Conservation (phyloP, 495 filamentous ascomycete genomes). For the Tuber calosporum region DNA sequence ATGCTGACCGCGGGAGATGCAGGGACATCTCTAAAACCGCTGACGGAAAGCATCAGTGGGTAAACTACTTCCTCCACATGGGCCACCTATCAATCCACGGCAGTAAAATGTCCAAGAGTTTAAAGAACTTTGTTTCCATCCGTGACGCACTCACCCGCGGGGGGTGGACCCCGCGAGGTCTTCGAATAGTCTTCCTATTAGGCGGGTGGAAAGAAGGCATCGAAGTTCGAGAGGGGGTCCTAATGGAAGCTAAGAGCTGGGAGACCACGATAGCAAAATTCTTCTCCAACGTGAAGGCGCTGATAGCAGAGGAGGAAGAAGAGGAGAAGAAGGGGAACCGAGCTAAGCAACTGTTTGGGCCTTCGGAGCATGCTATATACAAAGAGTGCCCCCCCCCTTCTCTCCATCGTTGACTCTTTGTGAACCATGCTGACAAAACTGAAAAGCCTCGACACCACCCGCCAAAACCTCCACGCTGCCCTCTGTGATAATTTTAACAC, state of each 20-base stretch:
- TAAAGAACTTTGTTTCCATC: slow-evolving; percentile 98
- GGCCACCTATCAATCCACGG: slow-evolving; percentile 85
- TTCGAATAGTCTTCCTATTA: slow-evolving; percentile 82
- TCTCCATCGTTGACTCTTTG: neutral
- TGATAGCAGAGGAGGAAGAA: slow-evolving; percentile 46
- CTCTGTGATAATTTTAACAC: slow-evolving; percentile 90
- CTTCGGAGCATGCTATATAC: slow-evolving; percentile 18
- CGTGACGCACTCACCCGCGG: slow-evolving; percentile 65
- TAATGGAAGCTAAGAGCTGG: slow-evolving; percentile 65
- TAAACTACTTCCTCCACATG: slow-evolving; percentile 96
- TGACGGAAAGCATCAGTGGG: slow-evolving; percentile 60
- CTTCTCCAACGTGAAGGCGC: slow-evolving; percentile 70
- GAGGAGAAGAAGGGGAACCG: slow-evolving; percentile 47
- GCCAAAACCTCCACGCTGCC: slow-evolving; percentile 57
- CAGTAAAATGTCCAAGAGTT: slow-evolving; percentile 86
- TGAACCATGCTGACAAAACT: neutral
- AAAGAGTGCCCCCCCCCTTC: slow-evolving; percentile 5
- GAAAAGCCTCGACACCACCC: slow-evolving; percentile 53
- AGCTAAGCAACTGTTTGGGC: slow-evolving; percentile 19
- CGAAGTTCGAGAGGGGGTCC: slow-evolving; percentile 78
- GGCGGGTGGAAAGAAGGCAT: slow-evolving; percentile 84
- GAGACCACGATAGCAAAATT: slow-evolving; percentile 83
- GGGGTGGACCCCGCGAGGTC: slow-evolving; percentile 71
- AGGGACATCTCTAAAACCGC: slow-evolving; percentile 39
- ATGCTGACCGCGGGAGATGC: slow-evolving; percentile 37